These are phyloP conservation scores for Platanus orientalis DNA, from an alignment of 164 flowering plant species.

Conservation along the genomic window DNA sequence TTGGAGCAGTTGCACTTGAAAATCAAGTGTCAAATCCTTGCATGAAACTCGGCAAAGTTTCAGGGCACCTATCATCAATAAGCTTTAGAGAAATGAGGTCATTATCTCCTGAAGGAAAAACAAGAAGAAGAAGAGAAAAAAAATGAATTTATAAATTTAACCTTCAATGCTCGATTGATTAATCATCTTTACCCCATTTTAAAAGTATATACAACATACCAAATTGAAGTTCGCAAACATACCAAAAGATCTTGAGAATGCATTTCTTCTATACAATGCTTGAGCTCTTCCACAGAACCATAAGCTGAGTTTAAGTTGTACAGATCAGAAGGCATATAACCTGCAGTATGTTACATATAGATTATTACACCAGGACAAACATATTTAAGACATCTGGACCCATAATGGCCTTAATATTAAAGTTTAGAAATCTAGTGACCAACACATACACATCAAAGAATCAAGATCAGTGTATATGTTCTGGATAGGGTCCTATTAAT, in stretches of 20 bases:
- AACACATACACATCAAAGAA: background rate
- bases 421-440: too few species aligned
- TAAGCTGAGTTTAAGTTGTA: constrained; percentile 67
- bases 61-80: background rate
- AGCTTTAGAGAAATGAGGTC: too few species aligned
- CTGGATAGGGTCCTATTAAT: background rate
- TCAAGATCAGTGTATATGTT: background rate
- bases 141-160: background rate
- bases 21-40: constrained; percentile 1
- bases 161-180: background rate
- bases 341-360: constrained; percentile 24
- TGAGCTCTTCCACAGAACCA: constrained; percentile 55
- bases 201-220: background rate
- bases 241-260: constrained; percentile 61
- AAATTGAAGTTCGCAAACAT: constrained; percentile 10
- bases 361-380: background rate
- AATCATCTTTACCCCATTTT: background rate
- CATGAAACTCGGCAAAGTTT: background rate
- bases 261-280: constrained; percentile 52
- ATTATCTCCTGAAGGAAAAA: background rate
- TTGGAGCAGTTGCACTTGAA: too few species aligned
- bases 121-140: too few species aligned
- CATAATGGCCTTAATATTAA: background rate
- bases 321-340: constrained; percentile 69
- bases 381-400: background rate